Evolutionary conservation across 257 asterid species (phyloP).

Genomic region (Nicotiana tomentosiformis): DNA sequence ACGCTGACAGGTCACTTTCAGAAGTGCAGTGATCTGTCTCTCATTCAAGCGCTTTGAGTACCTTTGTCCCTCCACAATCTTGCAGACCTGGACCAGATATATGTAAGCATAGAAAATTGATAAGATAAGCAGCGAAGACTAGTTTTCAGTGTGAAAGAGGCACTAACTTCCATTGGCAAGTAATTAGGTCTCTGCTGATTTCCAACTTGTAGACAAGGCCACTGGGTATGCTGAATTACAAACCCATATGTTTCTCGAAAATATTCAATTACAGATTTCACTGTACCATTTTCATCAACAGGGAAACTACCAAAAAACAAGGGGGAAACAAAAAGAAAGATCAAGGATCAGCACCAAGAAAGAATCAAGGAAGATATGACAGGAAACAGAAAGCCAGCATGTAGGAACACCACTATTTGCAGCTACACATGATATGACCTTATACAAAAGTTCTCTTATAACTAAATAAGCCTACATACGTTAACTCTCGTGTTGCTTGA

Average conservation of each 20-base stretch:
- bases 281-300: constrained; percentile 80
- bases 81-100: constrained; percentile 60
- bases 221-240: constrained; percentile 64
- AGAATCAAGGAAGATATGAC: background rate
- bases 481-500: constrained; percentile 82
- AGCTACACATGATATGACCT: background rate
- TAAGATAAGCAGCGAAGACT: background rate
- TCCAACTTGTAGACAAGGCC: constrained; percentile 97
- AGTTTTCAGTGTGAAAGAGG: background rate
- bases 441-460: background rate
- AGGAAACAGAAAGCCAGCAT: background rate
- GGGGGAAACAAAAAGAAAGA: constrained; percentile 9
- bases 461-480: constrained; percentile 39
- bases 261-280: constrained; percentile 80
- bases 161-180: constrained; percentile 87
- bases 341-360: background rate
- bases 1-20: constrained; percentile 95
- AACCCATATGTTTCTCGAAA: constrained; percentile 78
- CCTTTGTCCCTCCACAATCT: constrained; percentile 92
- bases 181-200: constrained; percentile 81
- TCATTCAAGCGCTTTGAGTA: constrained; percentile 91
- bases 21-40: constrained; percentile 82
- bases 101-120: background rate
- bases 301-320: constrained; percentile 53
- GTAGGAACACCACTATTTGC: background rate